Base-by-base conservation (phyloP, 2,329 filamentous ascomycete genomes). In the Xylaria sp. region DNA sequence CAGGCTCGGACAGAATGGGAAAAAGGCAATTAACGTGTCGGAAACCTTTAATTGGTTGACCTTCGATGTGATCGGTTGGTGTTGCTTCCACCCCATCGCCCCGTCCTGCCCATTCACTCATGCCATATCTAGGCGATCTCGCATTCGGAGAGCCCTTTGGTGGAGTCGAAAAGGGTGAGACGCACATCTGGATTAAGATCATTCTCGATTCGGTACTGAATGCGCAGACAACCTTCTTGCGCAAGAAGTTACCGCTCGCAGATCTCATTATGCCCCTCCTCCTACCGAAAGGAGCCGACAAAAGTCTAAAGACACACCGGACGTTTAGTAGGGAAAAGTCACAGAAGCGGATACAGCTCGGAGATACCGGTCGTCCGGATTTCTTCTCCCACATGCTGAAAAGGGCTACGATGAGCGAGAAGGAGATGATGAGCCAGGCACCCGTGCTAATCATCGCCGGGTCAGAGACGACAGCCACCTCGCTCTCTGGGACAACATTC, bases 381-480 rank as follows among this genome's bases (percentile, higher is more conserved):
- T 72, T 73, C 47, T 67, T 72, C 58, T 70, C 71, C 17, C 71
- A 72, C 33, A 66, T 73, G 49, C 38, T 73, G 44, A 51, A 49
- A 27, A 70, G 53, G 27, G 45, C 61, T 5, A 67, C 53, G 13
- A 69, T 78, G 61, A 56, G 73, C 33, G 69, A 68, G 29, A 68
- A 69, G 20, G 66, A 75, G 4, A 72, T 75, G 69, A 72, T 73
- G 25, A 71, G 73, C 50, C 71, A 78, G 65, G 72, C 75, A 17
- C 71, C 67, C 15, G 68, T 74, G 3, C 70, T 80, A 4, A 73
- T 85, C 45, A 72, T 81, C 7, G 83, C 83, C 7, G 83, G 84
- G 2, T 81, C 80, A 0, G 84, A 86, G 70, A 86, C 84, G 2
- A 83, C 82, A 0, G 81, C 84, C 0, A 83, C 82, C 0, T 73